phyloP scores from a whole-genome alignment of 495 filamentous ascomycete species.

The Halenospora varia region DNA sequence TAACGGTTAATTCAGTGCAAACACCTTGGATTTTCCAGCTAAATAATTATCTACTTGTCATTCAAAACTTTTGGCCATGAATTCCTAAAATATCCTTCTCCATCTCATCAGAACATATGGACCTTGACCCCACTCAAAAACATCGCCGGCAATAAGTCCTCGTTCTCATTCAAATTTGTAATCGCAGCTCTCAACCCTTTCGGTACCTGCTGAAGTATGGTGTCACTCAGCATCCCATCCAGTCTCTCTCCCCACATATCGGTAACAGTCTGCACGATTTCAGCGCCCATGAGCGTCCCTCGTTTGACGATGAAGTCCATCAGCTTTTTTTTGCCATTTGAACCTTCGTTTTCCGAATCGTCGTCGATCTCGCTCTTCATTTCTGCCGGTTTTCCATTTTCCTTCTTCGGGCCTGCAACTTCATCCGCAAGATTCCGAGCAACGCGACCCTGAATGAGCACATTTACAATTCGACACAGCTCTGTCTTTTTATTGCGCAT shows the following conservation, averaged over 20 bases:
- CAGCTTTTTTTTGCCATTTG: conserved; percentile 17
- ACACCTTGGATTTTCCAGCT: conserved; percentile 1
- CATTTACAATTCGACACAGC: conserved; percentile 32
- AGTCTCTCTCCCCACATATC: conserved; percentile 29
- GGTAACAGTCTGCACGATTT: conserved; percentile 29
- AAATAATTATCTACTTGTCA: conserved; percentile 2
- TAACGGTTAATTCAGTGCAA: no score
- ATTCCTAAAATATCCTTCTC: conserved; percentile 3
- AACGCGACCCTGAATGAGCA: conserved; percentile 21
- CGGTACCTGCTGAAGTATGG: conserved; percentile 32
- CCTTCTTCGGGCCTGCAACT: background rate
- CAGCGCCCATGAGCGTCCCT: conserved; percentile 21
- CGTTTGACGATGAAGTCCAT: conserved; percentile 24
- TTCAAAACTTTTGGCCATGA: background rate
- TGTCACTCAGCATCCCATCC: conserved; percentile 30
- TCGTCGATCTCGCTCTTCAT: conserved; percentile 13
- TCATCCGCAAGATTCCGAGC: conserved; percentile 15
- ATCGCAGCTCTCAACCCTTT: conserved; percentile 30
- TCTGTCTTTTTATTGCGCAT: conserved; percentile 37
- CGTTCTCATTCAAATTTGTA: conserved; percentile 34
- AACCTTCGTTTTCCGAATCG: conserved; percentile 25
- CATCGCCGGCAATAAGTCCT: conserved; percentile 35
- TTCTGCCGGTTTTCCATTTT: conserved; percentile 11
- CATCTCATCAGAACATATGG: conserved; percentile 7
- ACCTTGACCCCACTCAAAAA: conserved; percentile 3